Percentiles rank a stretch among this genome's conserved stretches.
phyloP scores from a whole-genome alignment of 2,329 filamentous ascomycete species.

The Penicillium sp. region DNA sequence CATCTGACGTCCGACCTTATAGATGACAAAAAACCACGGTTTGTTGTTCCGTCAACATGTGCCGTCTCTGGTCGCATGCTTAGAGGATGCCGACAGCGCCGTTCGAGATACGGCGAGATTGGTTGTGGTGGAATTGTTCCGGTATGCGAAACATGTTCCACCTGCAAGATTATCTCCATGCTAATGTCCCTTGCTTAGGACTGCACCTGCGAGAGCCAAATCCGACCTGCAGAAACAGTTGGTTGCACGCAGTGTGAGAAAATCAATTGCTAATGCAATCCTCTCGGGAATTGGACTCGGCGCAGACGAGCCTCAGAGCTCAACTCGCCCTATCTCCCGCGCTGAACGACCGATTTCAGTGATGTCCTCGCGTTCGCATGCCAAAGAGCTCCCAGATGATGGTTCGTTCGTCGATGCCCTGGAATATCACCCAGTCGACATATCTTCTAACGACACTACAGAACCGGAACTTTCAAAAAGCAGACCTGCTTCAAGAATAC shows the following conservation, averaged over 20 bases:
- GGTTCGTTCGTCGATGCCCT: conserved; percentile 10
- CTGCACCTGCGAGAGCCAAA: conserved; percentile 76
- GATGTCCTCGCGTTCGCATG: conserved; percentile 29
- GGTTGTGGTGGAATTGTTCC: conserved; percentile 81
- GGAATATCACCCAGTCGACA: neutral
- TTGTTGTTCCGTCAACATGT: conserved; percentile 81
- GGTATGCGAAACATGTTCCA: conserved; percentile 46
- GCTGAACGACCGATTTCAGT: conserved; percentile 31
- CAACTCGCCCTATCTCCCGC: conserved; percentile 25
- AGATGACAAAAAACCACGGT: conserved; percentile 77
- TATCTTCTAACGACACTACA: conserved; percentile 5
- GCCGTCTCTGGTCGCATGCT: conserved; percentile 72
- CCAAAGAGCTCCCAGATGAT: conserved; percentile 20
- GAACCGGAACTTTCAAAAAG: conserved; percentile 20
- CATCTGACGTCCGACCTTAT: conserved; percentile 13
- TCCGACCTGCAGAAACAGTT: conserved; percentile 84
- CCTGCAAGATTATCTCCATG: neutral
- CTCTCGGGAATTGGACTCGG: conserved; percentile 64
- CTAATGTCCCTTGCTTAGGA: conserved; percentile 46
- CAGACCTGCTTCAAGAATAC: conserved; percentile 19
- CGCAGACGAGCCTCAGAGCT: conserved; percentile 25
- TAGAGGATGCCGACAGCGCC: conserved; percentile 84
- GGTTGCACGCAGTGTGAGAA: conserved; percentile 75
- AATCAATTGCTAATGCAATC: conserved; percentile 78
- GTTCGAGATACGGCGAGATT: conserved; percentile 80